Conservation (phyloP, 192 early-diverging fungal genomes). For the Gonapodya sp. region DNA sequence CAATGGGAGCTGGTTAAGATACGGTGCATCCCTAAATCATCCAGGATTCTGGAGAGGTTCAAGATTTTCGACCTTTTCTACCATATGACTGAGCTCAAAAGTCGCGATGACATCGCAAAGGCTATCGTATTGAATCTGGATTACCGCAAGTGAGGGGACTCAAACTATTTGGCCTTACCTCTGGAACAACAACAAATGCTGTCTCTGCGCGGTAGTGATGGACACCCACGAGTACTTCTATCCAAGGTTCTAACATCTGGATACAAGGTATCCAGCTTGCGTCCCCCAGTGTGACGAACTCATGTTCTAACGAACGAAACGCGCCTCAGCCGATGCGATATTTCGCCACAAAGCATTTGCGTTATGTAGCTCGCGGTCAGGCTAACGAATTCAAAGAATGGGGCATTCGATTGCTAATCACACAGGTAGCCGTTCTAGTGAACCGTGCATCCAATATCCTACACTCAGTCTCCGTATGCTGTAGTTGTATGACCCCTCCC, state of each 20-base stretch:
- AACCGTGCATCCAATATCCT: no score
- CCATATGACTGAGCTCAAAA: slow-evolving; percentile 62
- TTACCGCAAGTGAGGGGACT: slow-evolving; percentile 60
- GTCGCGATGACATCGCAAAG: slow-evolving; percentile 68
- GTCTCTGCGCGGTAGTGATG: slow-evolving; percentile 42
- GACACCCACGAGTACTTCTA: slow-evolving; percentile 66
- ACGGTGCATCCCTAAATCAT: no score
- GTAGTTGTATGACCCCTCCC: slow-evolving; percentile 65
- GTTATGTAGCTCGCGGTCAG: slow-evolving; percentile 46
- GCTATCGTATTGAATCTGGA: slow-evolving; percentile 62
- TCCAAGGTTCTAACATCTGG: slow-evolving; percentile 79
- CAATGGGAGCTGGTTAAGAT: no score
- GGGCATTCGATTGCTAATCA: slow-evolving; percentile 58
- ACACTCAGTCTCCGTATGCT: not conserved
- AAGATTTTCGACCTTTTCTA: slow-evolving; percentile 73
- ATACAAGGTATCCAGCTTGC: slow-evolving; percentile 45
- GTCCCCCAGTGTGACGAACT: not conserved
- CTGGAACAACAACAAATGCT: slow-evolving; percentile 6
- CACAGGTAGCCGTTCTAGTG: slow-evolving; percentile 53
- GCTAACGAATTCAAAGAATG: slow-evolving; percentile 57
- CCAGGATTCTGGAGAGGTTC: slow-evolving; percentile 55
- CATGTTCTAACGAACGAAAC: not conserved
- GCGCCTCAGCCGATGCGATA: slow-evolving; percentile 47
- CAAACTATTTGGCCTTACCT: no score
- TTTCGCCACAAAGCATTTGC: slow-evolving; percentile 62